phyloP scores from a whole-genome alignment of 768 basidiomycete species.

The Coprinopsis sp. region DNA sequence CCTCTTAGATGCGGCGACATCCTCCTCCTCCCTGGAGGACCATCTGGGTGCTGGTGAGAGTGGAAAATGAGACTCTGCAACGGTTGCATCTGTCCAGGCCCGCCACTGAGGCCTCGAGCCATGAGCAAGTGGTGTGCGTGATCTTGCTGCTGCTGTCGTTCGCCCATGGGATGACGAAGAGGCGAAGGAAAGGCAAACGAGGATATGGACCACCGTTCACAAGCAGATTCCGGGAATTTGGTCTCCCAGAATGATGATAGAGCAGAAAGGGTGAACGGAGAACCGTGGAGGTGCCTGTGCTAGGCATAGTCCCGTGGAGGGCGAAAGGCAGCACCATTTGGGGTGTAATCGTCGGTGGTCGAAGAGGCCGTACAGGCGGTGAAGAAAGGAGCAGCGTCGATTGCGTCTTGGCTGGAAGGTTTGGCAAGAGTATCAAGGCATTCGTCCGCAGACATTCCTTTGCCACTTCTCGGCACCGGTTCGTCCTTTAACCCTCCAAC shows the following conservation, averaged over 20 bases:
- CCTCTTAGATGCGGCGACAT: too few species aligned
- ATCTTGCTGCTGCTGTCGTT: too few species aligned
- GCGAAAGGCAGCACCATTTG: background rate
- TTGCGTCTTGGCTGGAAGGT: too few species aligned
- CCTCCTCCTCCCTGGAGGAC: background rate
- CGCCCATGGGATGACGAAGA: background rate
- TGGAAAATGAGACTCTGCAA: background rate
- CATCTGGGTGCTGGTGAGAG: too few species aligned
- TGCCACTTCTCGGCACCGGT: too few species aligned
- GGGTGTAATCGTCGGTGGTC: background rate
- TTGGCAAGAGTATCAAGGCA: too few species aligned
- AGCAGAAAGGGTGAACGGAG: background rate
- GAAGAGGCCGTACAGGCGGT: background rate
- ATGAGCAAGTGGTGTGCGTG: background rate
- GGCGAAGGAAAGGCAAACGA: conserved; percentile 1
- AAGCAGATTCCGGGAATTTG: background rate
- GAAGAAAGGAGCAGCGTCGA: background rate
- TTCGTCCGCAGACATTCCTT: too few species aligned
- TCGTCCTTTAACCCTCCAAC: too few species aligned
- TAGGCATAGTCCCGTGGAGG: too few species aligned
- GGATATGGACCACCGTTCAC: background rate
- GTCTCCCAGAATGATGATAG: too few species aligned
- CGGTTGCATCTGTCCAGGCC: background rate
- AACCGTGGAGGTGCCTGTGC: background rate
- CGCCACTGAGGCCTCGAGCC: background rate